A percentile compares a stretch with the other conserved stretches of the same genome.
These are phyloP conservation scores for Thielaviopsis musarum DNA, from an alignment of 2,329 filamentous ascomycete genomes.

Conservation along the genomic window DNA sequence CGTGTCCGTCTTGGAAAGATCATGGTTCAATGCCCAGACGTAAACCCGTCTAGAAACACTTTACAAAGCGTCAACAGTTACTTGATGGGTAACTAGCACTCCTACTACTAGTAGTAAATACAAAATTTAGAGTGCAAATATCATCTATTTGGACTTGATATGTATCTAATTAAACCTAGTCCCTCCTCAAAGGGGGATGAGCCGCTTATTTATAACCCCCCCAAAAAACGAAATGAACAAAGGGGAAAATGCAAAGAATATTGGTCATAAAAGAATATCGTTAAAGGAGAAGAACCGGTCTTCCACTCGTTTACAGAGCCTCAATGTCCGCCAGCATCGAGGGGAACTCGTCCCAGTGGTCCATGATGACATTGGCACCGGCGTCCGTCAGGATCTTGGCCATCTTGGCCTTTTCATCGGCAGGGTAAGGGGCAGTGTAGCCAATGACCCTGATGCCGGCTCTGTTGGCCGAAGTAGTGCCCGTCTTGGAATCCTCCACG, in stretches of 20 bases:
- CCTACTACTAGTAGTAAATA: not conserved
- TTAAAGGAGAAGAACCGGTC: not conserved
- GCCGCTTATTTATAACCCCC: not conserved
- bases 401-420: conserved; percentile 47
- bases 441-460: conserved; percentile 69
- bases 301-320: conserved; percentile 12
- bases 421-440: conserved; percentile 65
- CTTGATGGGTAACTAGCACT: conserved; percentile 43
- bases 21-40: conserved; percentile 59
- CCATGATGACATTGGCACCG: conserved; percentile 46
- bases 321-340: conserved; percentile 29
- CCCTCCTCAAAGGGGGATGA: not conserved
- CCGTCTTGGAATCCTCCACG: conserved; percentile 79
- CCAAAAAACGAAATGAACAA: conserved; percentile 15
- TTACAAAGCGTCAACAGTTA: conserved; percentile 86
- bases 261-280: not conserved
- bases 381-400: conserved; percentile 40
- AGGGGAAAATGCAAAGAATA: not conserved
- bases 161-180: not conserved
- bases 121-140: not conserved
- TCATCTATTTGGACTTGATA: not conserved
- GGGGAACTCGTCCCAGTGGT: conserved; percentile 40
- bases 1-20: conserved; percentile 67
- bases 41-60: conserved; percentile 70
- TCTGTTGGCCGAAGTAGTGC: conserved; percentile 54